These are phyloP conservation scores for Coemansia sp. DNA, from an alignment of 192 early-diverging fungal species.

Conservation along the genomic window DNA sequence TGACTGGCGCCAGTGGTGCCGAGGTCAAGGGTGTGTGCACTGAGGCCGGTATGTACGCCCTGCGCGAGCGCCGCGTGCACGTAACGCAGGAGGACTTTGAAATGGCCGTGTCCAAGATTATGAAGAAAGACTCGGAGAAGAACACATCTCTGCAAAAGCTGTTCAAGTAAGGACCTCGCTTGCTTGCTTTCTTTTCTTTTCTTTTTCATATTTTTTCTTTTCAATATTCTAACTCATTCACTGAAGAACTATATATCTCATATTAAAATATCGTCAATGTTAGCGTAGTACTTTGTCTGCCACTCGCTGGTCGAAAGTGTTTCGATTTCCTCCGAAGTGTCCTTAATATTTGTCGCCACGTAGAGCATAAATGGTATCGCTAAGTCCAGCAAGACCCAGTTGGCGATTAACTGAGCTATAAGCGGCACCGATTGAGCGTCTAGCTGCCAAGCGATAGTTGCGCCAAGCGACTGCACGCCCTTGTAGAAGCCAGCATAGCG, in stretches of 20 bases:
- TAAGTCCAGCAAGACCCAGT: constrained; percentile 51
- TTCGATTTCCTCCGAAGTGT: constrained; percentile 11
- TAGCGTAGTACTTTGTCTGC: not conserved
- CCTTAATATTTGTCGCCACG: constrained; percentile 48
- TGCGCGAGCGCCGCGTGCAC: constrained; percentile 95
- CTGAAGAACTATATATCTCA: not conserved
- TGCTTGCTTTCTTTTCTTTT: not conserved
- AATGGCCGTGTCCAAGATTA: constrained; percentile 98
- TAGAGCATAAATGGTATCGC: constrained; percentile 54
- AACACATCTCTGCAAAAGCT: constrained; percentile 97
- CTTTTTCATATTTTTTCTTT: not conserved
- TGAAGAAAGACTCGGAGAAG: constrained; percentile 98
- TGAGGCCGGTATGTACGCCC: constrained; percentile 88
- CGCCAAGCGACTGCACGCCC: constrained; percentile 74
- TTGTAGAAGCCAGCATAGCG: constrained; percentile 85
- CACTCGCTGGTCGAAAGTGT: not conserved
- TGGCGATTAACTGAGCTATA: constrained; percentile 53
- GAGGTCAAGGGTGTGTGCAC: constrained; percentile 90
- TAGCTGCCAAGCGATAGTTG: constrained; percentile 68
- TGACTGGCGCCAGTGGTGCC: constrained; percentile 84
- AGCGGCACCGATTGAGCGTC: constrained; percentile 56
- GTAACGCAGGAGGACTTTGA: constrained; percentile 99
- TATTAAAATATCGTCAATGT: not conserved
- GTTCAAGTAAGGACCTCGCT: constrained; percentile 77
- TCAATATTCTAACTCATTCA: not conserved